phyloP scores from a whole-genome alignment of 2,329 filamentous ascomycete species.

The Chaetomium globosum region DNA sequence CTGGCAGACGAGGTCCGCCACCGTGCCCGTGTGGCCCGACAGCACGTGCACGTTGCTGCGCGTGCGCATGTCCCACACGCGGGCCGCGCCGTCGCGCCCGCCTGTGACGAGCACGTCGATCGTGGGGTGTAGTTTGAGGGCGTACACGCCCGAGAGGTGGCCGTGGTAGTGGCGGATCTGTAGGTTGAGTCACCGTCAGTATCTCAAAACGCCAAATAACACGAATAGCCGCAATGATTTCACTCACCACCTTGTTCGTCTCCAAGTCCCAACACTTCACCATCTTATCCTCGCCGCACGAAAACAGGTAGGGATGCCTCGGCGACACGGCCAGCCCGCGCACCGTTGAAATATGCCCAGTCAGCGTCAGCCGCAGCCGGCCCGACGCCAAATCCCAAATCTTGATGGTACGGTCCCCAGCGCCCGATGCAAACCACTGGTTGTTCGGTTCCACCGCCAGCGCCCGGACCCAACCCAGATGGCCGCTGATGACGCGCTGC shows the following conservation, averaged over 20 bases:
- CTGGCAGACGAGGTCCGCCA: conserved; percentile 87
- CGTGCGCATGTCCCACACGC: conserved; percentile 99
- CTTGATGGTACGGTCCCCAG: conserved; percentile 95
- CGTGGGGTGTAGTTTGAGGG: conserved; percentile 87
- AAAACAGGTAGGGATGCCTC: conserved; percentile 94
- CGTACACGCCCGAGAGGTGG: conserved; percentile 94
- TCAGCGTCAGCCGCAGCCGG: conserved; percentile 79
- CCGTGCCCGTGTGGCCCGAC: conserved; percentile 84
- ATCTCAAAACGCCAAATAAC: not conserved
- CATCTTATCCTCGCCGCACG: conserved; percentile 98
- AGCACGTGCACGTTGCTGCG: conserved; percentile 94
- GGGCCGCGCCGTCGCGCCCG: conserved; percentile 87
- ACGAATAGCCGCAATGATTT: not conserved
- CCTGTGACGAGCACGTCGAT: conserved; percentile 94
- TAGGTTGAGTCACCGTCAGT: not conserved
- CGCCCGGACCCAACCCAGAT: conserved; percentile 90
- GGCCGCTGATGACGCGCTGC: conserved; percentile 95
- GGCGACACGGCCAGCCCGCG: conserved; percentile 89
- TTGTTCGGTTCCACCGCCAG: conserved; percentile 94
- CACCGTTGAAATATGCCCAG: conserved; percentile 92
- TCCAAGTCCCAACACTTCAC: conserved; percentile 99
- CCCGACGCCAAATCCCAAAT: conserved; percentile 96
- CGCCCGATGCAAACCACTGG: conserved; percentile 95
- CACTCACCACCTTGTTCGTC: conserved; percentile 81
- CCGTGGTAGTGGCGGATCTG: conserved; percentile 92